Conservation (phyloP, 345 rosid genomes). For the Populus simonii region DNA sequence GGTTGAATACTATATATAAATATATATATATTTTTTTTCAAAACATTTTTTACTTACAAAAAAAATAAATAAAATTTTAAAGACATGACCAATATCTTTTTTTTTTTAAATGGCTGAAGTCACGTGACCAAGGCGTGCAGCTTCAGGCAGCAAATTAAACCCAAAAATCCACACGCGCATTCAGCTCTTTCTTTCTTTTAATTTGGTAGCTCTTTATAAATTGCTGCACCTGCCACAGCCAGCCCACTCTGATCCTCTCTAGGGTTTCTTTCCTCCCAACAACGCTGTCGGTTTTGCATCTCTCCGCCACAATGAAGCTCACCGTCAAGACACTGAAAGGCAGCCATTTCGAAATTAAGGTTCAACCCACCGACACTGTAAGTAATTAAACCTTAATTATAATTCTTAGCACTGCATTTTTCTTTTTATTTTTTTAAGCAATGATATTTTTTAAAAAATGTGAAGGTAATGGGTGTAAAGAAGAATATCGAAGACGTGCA, state of each 20-base stretch:
- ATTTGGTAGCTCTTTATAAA: too few relatives aligned
- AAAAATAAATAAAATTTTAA: too few relatives aligned
- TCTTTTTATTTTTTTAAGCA: too few relatives aligned
- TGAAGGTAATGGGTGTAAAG: slow-evolving; percentile 91
- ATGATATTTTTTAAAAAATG: too few relatives aligned
- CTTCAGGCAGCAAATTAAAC: background rate
- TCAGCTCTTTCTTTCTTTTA: too few relatives aligned
- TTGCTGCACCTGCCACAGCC: too few relatives aligned
- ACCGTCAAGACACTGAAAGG: slow-evolving; percentile 96
- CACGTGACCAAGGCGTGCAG: background rate
- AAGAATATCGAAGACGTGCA: slow-evolving; percentile 91
- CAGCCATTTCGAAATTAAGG: slow-evolving; percentile 92
- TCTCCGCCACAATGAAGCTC: slow-evolving; percentile 70
- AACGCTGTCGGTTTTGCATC: background rate
- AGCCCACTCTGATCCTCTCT: background rate
- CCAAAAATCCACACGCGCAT: background rate
- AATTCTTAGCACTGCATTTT: background rate
- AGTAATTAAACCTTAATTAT: slow-evolving; percentile 21
- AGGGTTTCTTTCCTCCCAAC: slow-evolving; percentile 1
- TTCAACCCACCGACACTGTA: slow-evolving; percentile 83
- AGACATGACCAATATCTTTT: too few relatives aligned
- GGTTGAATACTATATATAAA: too few relatives aligned
- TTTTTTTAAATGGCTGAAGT: too few relatives aligned
- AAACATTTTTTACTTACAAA: too few relatives aligned
- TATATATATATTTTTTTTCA: too few relatives aligned